These are phyloP conservation scores for Groenewaldozyma salmanticensis DNA, from an alignment of 805 yeast genomes.

Conservation along the genomic window DNA sequence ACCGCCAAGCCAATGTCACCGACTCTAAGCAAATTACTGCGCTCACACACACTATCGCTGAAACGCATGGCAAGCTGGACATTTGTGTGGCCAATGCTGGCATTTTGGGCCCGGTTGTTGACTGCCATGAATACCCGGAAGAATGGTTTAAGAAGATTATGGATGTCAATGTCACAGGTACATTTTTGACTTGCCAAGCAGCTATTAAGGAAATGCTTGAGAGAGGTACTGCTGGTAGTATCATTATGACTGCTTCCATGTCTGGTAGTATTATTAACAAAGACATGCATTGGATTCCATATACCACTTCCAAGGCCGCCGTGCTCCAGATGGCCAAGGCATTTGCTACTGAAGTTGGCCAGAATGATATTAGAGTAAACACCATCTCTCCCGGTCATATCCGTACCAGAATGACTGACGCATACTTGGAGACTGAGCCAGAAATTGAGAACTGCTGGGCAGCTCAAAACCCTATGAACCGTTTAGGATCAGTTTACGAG, in stretches of 20 bases:
- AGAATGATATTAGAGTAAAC: conserved; percentile 41
- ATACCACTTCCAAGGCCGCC: conserved; percentile 31
- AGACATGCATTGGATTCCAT: conserved; percentile 31
- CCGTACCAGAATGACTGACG: conserved; percentile 49
- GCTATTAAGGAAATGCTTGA: conserved; percentile 56
- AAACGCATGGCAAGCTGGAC: conserved; percentile 48
- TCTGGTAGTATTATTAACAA: conserved; percentile 65
- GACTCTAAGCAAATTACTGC: conserved; percentile 29
- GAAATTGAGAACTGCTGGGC: conserved; percentile 31
- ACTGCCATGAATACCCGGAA: conserved; percentile 46
- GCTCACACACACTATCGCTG: conserved; percentile 38
- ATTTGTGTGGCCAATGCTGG: conserved; percentile 75
- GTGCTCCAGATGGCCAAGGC: conserved; percentile 28
- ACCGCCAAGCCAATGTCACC: conserved; percentile 42
- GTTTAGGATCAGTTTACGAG: conserved; percentile 55
- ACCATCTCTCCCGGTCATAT: conserved; percentile 51
- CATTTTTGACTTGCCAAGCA: conserved; percentile 59
- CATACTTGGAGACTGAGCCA: conserved; percentile 44
- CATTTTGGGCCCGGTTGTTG: conserved; percentile 30
- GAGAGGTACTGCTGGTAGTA: conserved; percentile 50
- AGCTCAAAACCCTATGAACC: conserved; percentile 39
- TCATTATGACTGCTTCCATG: conserved; percentile 71
- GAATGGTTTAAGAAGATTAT: conserved; percentile 54
- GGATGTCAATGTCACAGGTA: conserved; percentile 61
- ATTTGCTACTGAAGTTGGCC: conserved; percentile 51